Percentiles rank a stretch among this genome's conserved stretches.
Conservation (phyloP, 2,329 filamentous ascomycete genomes). For the Colletotrichum sp. region DNA sequence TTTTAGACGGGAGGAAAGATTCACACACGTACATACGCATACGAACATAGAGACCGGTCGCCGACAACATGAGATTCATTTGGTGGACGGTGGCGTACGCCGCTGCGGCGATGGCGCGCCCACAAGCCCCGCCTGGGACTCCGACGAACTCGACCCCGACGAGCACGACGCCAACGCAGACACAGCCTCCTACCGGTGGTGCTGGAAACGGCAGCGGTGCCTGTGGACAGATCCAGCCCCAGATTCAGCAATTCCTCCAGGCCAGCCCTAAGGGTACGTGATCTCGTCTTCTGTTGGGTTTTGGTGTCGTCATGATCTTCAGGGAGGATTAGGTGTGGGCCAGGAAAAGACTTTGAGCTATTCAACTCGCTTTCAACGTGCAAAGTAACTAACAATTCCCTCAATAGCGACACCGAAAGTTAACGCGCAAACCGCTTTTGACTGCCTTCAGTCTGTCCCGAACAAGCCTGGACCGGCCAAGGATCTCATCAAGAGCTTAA, state of each 20-base stretch:
- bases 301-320: not conserved
- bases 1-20: not conserved
- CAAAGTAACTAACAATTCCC: not conserved
- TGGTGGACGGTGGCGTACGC: constrained; percentile 14
- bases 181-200: not conserved
- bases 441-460: constrained; percentile 43
- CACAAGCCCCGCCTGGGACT: not conserved
- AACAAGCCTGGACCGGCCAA: constrained; percentile 37
- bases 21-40: not conserved
- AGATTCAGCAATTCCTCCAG: not conserved
- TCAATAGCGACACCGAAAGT: constrained; percentile 34
- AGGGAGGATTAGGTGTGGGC: not conserved
- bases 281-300: not conserved
- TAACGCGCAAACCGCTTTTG: constrained; percentile 37
- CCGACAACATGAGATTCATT: not conserved
- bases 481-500: constrained; percentile 39
- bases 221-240: constrained; percentile 7
- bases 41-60: not conserved
- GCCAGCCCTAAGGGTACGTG: constrained; percentile 13
- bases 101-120: constrained; percentile 8
- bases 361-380: too few relatives aligned
- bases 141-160: not conserved
- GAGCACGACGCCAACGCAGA: not conserved
- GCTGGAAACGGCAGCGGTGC: not conserved
- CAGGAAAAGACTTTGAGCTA: not conserved